Conservation (phyloP, 2,329 filamentous ascomycete species). For the Pseudogymnoascus sp. region DNA sequence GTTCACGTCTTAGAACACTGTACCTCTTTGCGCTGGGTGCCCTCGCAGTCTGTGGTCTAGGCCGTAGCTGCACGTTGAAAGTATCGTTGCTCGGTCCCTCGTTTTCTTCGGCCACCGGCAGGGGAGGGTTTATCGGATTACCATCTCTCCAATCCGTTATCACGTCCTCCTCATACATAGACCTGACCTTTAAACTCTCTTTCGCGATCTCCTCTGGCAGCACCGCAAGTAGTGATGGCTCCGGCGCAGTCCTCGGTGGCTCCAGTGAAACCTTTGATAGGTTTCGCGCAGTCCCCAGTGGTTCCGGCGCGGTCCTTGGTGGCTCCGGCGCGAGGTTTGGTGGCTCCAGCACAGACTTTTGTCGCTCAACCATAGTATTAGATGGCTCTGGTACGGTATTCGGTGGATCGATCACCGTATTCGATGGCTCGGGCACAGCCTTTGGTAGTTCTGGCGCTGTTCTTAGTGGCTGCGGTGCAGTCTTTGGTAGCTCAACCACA, state of each 20-base stretch:
- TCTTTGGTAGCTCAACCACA: background rate
- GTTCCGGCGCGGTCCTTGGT: background rate
- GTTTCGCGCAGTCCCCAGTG: background rate
- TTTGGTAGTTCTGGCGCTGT: background rate
- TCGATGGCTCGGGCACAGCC: background rate
- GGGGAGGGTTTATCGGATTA: background rate
- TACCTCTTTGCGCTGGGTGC: constrained; percentile 23
- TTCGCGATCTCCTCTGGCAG: constrained; percentile 24
- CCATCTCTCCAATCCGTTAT: constrained; percentile 10
- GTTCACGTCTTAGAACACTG: constrained; percentile 23
- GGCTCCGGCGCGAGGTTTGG: background rate
- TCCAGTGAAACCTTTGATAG: background rate
- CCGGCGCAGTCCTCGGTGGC: background rate
- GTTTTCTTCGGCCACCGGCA: background rate
- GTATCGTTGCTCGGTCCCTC: background rate
- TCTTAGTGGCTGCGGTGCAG: background rate
- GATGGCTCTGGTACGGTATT: background rate
- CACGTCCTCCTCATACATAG: constrained; percentile 26
- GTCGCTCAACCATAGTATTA: background rate
- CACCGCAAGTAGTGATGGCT: background rate
- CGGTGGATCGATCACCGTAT: background rate
- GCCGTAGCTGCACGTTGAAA: constrained; percentile 7
- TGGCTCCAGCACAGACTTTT: background rate
- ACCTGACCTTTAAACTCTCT: constrained; percentile 28
- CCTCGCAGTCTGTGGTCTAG: constrained; percentile 19